These are phyloP conservation scores for Tilletia caries DNA, from an alignment of 1,284 basidiomycete genomes.

Conservation along the genomic window DNA sequence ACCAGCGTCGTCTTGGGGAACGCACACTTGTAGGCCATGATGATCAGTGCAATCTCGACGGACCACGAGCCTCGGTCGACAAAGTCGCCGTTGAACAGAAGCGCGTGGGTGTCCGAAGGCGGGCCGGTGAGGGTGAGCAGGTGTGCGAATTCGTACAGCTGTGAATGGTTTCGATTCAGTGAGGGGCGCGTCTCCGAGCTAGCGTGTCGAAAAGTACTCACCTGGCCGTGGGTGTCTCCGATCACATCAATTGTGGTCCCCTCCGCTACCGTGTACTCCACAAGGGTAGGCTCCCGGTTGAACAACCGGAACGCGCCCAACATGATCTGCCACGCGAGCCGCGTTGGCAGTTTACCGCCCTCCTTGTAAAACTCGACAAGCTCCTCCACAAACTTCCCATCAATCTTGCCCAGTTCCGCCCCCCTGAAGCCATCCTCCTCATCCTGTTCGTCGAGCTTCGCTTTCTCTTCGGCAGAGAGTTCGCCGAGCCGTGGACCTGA, in stretches of 20 bases:
- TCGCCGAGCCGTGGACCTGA: conserved; percentile 39
- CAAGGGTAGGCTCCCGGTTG: conserved; percentile 74
- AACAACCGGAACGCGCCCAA: conserved; percentile 78
- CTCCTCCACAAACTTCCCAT: conserved; percentile 69
- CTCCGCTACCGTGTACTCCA: conserved; percentile 72
- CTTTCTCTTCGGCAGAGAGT: conserved; percentile 55
- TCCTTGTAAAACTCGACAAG: conserved; percentile 93
- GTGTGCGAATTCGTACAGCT: conserved; percentile 88
- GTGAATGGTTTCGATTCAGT: no score
- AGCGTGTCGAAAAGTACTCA: conserved; percentile 62
- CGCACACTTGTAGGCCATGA: conserved; percentile 89
- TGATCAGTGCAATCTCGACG: conserved; percentile 88
- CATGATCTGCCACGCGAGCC: conserved; percentile 88
- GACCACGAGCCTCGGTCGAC: conserved; percentile 98
- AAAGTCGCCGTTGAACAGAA: conserved; percentile 52
- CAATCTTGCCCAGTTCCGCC: conserved; percentile 51
- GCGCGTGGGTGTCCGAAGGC: conserved; percentile 43
- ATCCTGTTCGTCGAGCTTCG: conserved; percentile 55
- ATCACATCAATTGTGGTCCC: conserved; percentile 76
- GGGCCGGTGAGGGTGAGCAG: conserved; percentile 76
- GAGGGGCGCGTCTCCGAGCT: conserved; percentile 49
- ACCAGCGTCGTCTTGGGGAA: conserved; percentile 48
- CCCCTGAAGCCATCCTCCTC: conserved; percentile 35
- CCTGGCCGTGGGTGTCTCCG: conserved; percentile 21
- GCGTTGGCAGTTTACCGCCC: conserved; percentile 73